Evolutionary conservation across 1,139 yeast species (phyloP), one percentile per base, ranked within the genome.

Genomic region (Scheffersomyces titani): DNA sequence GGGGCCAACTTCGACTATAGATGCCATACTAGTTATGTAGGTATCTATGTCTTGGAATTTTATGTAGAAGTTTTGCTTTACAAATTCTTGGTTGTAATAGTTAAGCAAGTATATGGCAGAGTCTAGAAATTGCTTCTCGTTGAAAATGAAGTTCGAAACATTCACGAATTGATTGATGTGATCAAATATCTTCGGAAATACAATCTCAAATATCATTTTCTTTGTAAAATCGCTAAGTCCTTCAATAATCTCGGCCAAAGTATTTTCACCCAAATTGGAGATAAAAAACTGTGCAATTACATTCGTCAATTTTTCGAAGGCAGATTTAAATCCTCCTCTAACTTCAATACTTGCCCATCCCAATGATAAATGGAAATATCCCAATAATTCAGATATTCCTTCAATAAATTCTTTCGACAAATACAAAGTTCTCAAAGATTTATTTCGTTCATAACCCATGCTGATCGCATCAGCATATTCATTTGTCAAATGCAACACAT

Each of bases 331-430:
- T 47, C 65, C 66, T 5, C 55, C 51, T 5, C 54, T 53, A 5
- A 70, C 56, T 5, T 69, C 70, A 2, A 57, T 40, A 6, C 55
- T 53, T 7, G 59, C 51, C 77, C 79, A 74, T 11, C 64, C 63
- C 5, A 69, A 53, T 2, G 74, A 65, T 19, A 77, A 57, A 47
- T 69, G 68, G 13, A 79, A 61, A 53, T 77, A 73, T 0, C 78
- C 81, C 30, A 78, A 59, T 20, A 78, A 61, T 56, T 78, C 82
- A 61, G 77, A 73, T 0, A 72, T 62, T 0, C 83, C 80, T 56
- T 79, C 82, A 2, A 78, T 58, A 72, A 79, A 79, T 6, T 70
- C 75, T 52, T 70, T 72, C 9, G 70, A 64, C 11, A 63, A 56
- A 54, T 72, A 78, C 52, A 71, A 71, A 1, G 52, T 50, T 13